A percentile compares a stretch with the other conserved stretches of the same genome.
These are phyloP conservation scores for Domatiomyces globalis DNA, from an alignment of 2,329 filamentous ascomycete species.

Conservation along the genomic window DNA sequence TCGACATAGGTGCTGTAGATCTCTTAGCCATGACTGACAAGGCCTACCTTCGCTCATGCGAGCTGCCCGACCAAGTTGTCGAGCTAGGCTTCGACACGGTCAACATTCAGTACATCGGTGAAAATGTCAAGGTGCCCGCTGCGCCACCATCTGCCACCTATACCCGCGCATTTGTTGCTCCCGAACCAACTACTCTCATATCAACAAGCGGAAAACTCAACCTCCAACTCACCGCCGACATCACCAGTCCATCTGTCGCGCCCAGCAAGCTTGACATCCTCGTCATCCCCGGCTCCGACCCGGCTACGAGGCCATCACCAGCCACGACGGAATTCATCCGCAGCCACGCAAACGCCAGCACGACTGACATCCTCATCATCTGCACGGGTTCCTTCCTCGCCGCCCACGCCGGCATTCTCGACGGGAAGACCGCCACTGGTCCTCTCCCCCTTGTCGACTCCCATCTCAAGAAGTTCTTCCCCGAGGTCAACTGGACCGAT, in stretches of 20 bases:
- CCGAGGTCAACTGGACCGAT: conserved; percentile 10
- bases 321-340: conserved; percentile 23
- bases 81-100: conserved; percentile 12
- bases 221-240: conserved; percentile 21
- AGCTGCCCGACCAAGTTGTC: conserved; percentile 22
- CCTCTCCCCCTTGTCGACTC: conserved; percentile 9
- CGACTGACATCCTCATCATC: conserved; percentile 15
- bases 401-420: conserved; percentile 13
- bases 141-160: neutral
- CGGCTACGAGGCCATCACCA: conserved; percentile 18
- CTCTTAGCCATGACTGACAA: conserved; percentile 26
- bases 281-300: conserved; percentile 27
- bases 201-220: neutral
- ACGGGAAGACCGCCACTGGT: conserved; percentile 12
- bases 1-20: conserved; percentile 27
- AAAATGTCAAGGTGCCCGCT: neutral
- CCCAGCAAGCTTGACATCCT: conserved; percentile 26
- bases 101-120: conserved; percentile 3
- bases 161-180: neutral
- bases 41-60: conserved; percentile 20
- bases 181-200: neutral
- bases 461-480: conserved; percentile 12
- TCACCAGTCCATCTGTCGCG: conserved; percentile 21
- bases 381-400: conserved; percentile 15
- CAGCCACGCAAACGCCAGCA: conserved; percentile 20